These are phyloP conservation scores for Nemania serpens DNA, from an alignment of 2,329 filamentous ascomycete species.

Conservation along the genomic window DNA sequence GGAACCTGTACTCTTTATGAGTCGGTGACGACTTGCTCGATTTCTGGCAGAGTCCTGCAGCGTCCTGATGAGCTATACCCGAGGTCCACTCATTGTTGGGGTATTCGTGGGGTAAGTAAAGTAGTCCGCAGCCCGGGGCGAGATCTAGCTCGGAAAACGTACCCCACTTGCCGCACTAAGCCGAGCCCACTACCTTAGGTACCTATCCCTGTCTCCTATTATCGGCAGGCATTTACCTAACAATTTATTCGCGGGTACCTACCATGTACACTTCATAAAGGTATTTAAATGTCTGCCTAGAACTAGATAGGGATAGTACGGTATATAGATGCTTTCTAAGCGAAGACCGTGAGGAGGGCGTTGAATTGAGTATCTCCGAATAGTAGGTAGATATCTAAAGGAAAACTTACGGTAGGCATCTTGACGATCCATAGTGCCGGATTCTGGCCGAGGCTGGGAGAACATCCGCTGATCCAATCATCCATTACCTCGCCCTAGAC, in stretches of 20 bases:
- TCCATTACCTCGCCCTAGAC: constrained; percentile 12
- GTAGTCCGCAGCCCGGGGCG: no score
- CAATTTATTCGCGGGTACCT: neutral
- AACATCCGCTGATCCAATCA: neutral
- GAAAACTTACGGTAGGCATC: constrained; percentile 12
- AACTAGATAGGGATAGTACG: neutral
- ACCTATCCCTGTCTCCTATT: constrained; percentile 13
- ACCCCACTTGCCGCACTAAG: constrained; percentile 30
- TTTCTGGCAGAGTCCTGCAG: no score
- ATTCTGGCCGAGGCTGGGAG: neutral
- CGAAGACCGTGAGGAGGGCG: neutral
- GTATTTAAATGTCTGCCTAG: neutral
- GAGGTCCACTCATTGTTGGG: constrained; percentile 3
- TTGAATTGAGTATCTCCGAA: constrained; percentile 3
- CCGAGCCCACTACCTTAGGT: constrained; percentile 33
- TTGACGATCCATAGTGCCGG: constrained; percentile 9
- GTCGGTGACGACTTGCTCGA: no score
- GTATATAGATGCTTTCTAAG: neutral
- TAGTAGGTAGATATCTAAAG: constrained; percentile 10
- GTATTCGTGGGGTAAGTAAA: constrained; percentile 26
- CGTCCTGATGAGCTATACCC: constrained; percentile 7
- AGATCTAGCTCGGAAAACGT: no score
- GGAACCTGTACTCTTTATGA: constrained; percentile 8
- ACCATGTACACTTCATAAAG: no score
- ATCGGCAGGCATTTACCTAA: constrained; percentile 30